A percentile compares a stretch with the other conserved stretches of the same genome.
phyloP scores from a whole-genome alignment of 345 rosid genomes.

The Populus pruinosa region DNA sequence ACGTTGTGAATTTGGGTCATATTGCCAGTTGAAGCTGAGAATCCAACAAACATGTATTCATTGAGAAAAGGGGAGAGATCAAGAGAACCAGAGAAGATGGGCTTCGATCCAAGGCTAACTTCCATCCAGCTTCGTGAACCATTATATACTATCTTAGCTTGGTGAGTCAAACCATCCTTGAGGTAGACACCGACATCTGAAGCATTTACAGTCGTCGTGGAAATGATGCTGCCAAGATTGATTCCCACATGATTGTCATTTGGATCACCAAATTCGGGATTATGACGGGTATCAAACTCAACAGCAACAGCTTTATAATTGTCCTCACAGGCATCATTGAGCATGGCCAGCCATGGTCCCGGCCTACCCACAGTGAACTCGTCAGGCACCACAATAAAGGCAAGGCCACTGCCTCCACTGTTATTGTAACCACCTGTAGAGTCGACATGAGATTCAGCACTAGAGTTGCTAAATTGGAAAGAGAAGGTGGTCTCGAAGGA shows the following conservation, averaged over 20 bases:
- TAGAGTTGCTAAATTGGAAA: conserved; percentile 39
- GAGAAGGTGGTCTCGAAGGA: conserved; percentile 43
- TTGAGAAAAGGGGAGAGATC: conserved; percentile 48
- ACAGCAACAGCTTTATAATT: conserved; percentile 44
- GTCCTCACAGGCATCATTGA: conserved; percentile 53
- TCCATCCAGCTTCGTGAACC: conserved; percentile 41
- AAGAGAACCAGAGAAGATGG: conserved; percentile 35
- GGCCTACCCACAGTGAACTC: conserved; percentile 54
- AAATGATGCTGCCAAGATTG: conserved; percentile 46
- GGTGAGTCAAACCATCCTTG: conserved; percentile 43
- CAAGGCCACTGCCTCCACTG: conserved; percentile 46
- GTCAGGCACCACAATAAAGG: conserved; percentile 48
- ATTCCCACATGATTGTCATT: conserved; percentile 56
- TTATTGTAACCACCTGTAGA: not conserved
- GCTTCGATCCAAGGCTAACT: conserved; percentile 29
- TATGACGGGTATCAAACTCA: conserved; percentile 39
- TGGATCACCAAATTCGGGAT: conserved; percentile 47
- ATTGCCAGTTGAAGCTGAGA: conserved; percentile 53
- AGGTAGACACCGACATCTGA: conserved; percentile 38
- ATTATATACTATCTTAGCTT: conserved; percentile 41
- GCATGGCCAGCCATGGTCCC: conserved; percentile 55
- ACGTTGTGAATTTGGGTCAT: conserved; percentile 43
- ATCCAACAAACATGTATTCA: conserved; percentile 56
- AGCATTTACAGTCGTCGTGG: conserved; percentile 30
- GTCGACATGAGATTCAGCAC: not conserved